A percentile compares a stretch with the other conserved stretches of the same genome.
phyloP scores from a whole-genome alignment of 306 rosid species.

The Trichosanthes cucumerina region DNA sequence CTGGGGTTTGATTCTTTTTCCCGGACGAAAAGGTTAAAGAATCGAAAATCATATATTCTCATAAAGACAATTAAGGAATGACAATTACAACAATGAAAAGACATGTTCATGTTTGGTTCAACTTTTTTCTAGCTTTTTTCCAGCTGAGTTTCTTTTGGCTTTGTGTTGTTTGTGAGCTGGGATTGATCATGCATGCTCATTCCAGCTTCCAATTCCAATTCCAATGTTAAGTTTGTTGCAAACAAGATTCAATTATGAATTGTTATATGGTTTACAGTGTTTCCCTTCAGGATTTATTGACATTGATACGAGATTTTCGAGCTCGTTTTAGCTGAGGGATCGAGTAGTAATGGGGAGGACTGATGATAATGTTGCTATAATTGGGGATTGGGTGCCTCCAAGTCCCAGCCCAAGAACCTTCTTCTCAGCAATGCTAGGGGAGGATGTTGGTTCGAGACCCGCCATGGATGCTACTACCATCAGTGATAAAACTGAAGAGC shows the following conservation, averaged over 20 bases:
- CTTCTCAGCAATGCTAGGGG: constrained; percentile 57
- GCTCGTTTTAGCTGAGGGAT: not conserved
- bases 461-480: constrained; percentile 25
- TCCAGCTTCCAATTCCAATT: not conserved
- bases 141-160: not conserved
- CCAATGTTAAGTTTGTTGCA: not conserved
- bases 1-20: constrained; percentile 3
- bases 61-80: not conserved
- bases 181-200: not conserved
- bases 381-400: constrained; percentile 70
- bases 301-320: constrained; percentile 2
- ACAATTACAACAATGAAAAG: not conserved
- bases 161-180: not conserved
- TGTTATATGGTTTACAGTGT: not conserved
- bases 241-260: not conserved
- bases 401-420: constrained; percentile 65
- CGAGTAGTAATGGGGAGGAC: constrained; percentile 55
- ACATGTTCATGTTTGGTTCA: not conserved
- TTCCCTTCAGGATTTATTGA: not conserved
- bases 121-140: not conserved
- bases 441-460: constrained; percentile 38
- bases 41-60: not conserved
- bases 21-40: not conserved
- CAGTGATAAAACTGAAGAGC: constrained; percentile 30
- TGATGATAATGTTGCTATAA: constrained; percentile 52